phyloP scores from a whole-genome alignment of 1,139 yeast genomes.

The Pichia cactophila region DNA sequence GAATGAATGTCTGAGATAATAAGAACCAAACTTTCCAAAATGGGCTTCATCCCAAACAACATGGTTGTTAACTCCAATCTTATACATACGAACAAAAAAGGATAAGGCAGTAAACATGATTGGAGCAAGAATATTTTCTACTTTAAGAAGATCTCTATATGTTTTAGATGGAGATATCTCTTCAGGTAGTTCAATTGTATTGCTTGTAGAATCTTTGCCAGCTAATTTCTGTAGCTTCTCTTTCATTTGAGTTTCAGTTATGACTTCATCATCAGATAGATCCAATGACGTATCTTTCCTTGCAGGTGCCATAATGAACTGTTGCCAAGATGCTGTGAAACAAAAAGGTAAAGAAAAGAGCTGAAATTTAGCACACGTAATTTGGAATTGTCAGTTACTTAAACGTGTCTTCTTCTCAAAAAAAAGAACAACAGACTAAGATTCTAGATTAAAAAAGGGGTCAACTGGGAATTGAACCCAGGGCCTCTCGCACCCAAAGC shows the following conservation, averaged over 20 bases:
- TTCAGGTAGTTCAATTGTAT: conserved; percentile 38
- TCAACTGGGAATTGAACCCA: conserved; percentile 29
- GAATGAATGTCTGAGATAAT: conserved; percentile 85
- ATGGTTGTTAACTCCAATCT: conserved; percentile 41
- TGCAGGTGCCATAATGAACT: conserved; percentile 1
- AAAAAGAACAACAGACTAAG: conserved; percentile 25
- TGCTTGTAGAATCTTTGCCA: conserved; percentile 40
- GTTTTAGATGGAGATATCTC: conserved; percentile 13
- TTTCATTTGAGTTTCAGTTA: conserved; percentile 26
- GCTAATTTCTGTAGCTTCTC: conserved; percentile 25
- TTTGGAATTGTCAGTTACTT: neutral
- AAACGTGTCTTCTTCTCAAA: conserved; percentile 3
- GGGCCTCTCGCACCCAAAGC: conserved; percentile 39
- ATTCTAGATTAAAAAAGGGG: conserved; percentile 24
- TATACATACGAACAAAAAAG: conserved; percentile 46
- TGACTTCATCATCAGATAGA: conserved; percentile 4
- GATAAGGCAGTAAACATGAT: conserved; percentile 41
- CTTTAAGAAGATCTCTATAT: conserved; percentile 13
- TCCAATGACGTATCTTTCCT: conserved; percentile 1
- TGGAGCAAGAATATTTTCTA: conserved; percentile 31
- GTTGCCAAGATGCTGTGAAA: neutral
- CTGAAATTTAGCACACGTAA: neutral
- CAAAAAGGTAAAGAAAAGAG: neutral
- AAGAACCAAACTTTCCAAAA: conserved; percentile 93
- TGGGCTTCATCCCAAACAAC: conserved; percentile 66